phyloP scores from a whole-genome alignment of 1,284 basidiomycete species.

The Heterobasidion irregulare region DNA sequence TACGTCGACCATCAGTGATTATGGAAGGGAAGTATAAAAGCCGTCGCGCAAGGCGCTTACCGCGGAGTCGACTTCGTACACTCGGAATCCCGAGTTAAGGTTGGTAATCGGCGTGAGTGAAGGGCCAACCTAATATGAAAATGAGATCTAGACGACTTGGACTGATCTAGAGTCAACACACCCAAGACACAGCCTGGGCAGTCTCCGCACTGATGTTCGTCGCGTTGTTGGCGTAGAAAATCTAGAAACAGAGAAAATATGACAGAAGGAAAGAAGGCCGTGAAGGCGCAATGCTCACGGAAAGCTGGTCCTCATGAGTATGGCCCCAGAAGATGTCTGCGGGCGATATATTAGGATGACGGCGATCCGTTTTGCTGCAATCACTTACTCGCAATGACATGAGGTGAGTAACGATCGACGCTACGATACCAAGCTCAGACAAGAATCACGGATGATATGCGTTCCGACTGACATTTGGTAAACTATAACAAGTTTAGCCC shows the following conservation, averaged over 20 bases:
- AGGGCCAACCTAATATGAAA: constrained; percentile 44
- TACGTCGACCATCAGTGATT: neutral
- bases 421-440: constrained; percentile 28
- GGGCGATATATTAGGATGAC: neutral
- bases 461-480: constrained; percentile 55
- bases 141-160: neutral
- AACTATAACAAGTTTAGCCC: constrained; percentile 28
- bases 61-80: constrained; percentile 72
- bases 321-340: constrained; percentile 75
- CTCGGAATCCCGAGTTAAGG: constrained; percentile 71
- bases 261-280: neutral
- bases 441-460: neutral
- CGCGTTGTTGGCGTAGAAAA: constrained; percentile 72
- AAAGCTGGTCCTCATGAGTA: constrained; percentile 74
- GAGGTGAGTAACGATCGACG: constrained; percentile 69
- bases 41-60: constrained; percentile 27
- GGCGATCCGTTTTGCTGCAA: constrained; percentile 3
- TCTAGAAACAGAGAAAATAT: constrained; percentile 25
- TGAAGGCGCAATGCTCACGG: constrained; percentile 29
- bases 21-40: neutral
- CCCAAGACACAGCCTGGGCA: constrained; percentile 54
- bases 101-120: constrained; percentile 69
- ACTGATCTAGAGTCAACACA: constrained; percentile 10
- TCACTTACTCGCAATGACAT: constrained; percentile 67
- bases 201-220: constrained; percentile 49